phyloP scores from a whole-genome alignment of 1,284 basidiomycete genomes.

The Chalciporus piperatoides region DNA sequence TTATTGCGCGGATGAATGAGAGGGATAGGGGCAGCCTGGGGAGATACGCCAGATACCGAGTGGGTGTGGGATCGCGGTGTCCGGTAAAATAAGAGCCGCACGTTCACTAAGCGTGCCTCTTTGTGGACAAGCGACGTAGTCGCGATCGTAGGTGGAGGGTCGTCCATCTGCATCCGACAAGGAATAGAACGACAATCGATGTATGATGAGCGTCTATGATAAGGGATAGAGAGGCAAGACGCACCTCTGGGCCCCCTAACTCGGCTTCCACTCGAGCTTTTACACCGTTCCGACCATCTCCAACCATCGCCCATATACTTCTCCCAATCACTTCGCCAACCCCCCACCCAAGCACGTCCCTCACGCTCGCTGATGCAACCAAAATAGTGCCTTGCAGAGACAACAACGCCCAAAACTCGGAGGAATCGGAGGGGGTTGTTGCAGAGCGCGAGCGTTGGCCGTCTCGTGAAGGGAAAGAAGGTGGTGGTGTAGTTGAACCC shows the following conservation, averaged over 20 bases:
- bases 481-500: constrained; percentile 15
- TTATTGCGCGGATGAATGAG: constrained; percentile 20
- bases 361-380: constrained; percentile 47
- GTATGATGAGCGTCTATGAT: not conserved
- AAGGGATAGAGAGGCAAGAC: constrained; percentile 3
- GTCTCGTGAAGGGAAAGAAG: not conserved
- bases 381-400: constrained; percentile 50
- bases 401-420: constrained; percentile 61
- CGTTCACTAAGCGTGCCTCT: constrained; percentile 18
- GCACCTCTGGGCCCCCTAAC: constrained; percentile 19
- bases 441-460: not conserved
- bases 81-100: constrained; percentile 30
- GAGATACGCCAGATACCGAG: constrained; percentile 1
- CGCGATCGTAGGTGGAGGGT: constrained; percentile 22
- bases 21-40: not conserved
- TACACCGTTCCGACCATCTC: constrained; percentile 20
- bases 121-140: constrained; percentile 25
- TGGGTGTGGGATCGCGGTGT: constrained; percentile 16
- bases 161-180: constrained; percentile 12
- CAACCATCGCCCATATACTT: constrained; percentile 51
- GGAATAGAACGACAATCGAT: not conserved
- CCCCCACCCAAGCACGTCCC: constrained; percentile 62
- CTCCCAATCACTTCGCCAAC: constrained; percentile 69
- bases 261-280: constrained; percentile 23
- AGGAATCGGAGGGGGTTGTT: constrained; percentile 10